phyloP scores from a whole-genome alignment of 73 alveolate species.

The Paramecium tetraurelia region DNA sequence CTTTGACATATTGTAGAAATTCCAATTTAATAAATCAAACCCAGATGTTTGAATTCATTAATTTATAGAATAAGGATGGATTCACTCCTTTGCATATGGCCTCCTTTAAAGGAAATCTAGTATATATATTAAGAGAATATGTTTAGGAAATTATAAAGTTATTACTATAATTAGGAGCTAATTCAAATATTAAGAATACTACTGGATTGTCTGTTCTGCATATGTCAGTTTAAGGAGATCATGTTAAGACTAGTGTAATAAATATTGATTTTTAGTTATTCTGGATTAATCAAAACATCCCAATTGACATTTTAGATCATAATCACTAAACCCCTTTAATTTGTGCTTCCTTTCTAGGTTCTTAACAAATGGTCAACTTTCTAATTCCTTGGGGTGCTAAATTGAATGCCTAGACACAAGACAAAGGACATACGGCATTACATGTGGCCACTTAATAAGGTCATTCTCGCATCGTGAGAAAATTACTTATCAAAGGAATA shows the following conservation, averaged over 20 bases:
- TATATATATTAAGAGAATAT: background rate
- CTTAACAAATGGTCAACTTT: background rate
- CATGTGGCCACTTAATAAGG: conserved; percentile 42
- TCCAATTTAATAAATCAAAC: background rate
- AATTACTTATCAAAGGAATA: conserved; percentile 15
- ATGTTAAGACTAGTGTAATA: background rate
- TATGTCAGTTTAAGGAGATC: conserved; percentile 43
- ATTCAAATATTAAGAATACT: background rate
- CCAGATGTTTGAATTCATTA: background rate
- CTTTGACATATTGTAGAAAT: background rate
- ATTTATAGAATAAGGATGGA: conserved; percentile 43
- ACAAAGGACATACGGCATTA: background rate
- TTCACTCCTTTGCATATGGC: conserved; percentile 39
- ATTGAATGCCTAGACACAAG: background rate
- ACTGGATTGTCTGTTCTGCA: background rate
- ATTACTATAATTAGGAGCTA: background rate
- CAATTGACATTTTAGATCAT: background rate
- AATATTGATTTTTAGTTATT: background rate
- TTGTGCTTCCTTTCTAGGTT: conserved; percentile 22
- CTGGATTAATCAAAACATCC: background rate
- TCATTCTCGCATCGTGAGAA: conserved; percentile 6
- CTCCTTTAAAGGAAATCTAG: conserved; percentile 47
- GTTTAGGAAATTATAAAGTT: background rate
- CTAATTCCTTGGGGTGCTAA: conserved; percentile 40
- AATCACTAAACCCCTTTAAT: background rate